Evolutionary conservation across 2,329 filamentous ascomycete species (phyloP), one percentile per base, ranked within the genome.

Genomic region (Exserohilum turcica): DNA sequence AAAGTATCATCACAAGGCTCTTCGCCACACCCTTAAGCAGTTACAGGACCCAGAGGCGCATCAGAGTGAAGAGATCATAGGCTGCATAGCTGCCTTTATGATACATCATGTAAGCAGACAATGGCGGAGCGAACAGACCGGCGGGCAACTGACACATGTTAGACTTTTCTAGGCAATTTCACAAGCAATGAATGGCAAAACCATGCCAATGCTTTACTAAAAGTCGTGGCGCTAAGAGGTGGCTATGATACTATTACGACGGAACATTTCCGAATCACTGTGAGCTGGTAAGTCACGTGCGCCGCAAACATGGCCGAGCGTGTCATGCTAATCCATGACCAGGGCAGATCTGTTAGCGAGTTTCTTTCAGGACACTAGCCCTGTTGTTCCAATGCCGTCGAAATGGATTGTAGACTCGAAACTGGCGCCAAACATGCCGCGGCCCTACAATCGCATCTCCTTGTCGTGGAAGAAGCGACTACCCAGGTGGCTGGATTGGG

Each of bases 361-460:
- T 13, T 71, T 72, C 48, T 60, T 63, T 6, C 67, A 67, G 56
- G 70, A 72, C 36, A 61, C 66, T n/a, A 55, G 60, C 6, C 63
- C 66, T 5, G 49, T 59, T 13, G 40, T 70, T 10, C 65, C 66
- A 1, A 44, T 72, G 35, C 68, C 70, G 13, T 29, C 16, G 2
- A 52, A 52, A 45, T 72, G 68, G 70, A 40, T 46, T 27, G 18
- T 28, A 6, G 48, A 66, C 31, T 63, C 63, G 46, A 71, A 76
- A 78, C 76, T 80, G 74, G 77, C 79, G 78, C 78, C 83, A 80
- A 81, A 78, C 82, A 82, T 84, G 81, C 82, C 83, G 76, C 78
- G 79, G 73, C 80, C 81, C 68, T 66, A 63, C 63, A 68, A 68
- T 67, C 79, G 77, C 70, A 76, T 86, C 76, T 85, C 78, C 76